Base-by-base conservation (phyloP, 1,284 basidiomycete genomes). In the Fomitiporia mediterranea region DNA sequence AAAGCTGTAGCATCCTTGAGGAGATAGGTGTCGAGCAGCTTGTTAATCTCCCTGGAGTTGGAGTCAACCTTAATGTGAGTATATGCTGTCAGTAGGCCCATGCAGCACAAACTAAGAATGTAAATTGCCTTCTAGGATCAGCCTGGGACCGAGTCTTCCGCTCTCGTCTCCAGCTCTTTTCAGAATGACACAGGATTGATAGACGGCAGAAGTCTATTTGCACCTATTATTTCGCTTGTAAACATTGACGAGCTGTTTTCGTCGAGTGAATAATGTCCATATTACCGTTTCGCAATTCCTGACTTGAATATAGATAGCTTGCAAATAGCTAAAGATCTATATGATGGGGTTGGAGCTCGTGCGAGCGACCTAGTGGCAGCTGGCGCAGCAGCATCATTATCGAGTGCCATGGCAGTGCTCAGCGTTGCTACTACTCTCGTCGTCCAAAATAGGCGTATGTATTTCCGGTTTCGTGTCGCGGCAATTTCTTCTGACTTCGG, bases 1-100 rank as follows among this genome's bases (percentile, higher is more conserved):
- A 4, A 28, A 13, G 15, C n/a, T 25, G 3, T 21, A 48, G 40
- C 5, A 39, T 65, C 32, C 55, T 66, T 19, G 40, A 58, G 4
- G 48, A 52, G 13, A 35, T 56, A 34, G 63, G 60, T 28, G 61
- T 68, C 48, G 58, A 54, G 27, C 52, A 56, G 30, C 53, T 67
- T 9, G 63, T 67, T 7, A 60, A 68, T 42, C 57, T 68, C 17
- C 67, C 67, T 23, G 66, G 63, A 28, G 67, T 67, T 21, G 65
- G 65, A 9, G 38, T 56, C 21, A 66, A 67, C 48, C 53, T 67
- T 15, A 46, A 60, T 56, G 65, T 65, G 25, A 42, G 56, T 15
- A 46, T 4, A 15, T 3, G 2, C n/a, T 30, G 21, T 28, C 13
- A 9, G 13, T 51, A 11, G 6, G 11, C 42, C 15, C 32, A 19